Conservation (phyloP, 1,284 basidiomycete species). For the Volvariella surrecta region DNA sequence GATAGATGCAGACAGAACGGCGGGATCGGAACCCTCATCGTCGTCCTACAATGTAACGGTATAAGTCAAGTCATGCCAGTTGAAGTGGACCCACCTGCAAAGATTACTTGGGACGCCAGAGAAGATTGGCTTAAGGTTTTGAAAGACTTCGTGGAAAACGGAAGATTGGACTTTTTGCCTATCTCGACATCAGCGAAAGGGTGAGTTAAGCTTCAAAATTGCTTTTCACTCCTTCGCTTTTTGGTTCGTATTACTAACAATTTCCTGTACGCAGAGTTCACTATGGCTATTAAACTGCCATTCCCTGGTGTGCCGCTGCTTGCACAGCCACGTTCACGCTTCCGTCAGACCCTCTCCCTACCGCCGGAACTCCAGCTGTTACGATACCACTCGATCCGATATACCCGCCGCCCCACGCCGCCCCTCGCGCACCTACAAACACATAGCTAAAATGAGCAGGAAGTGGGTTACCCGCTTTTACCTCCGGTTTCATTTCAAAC, state of each 20-base stretch:
- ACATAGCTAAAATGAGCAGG: too few species aligned
- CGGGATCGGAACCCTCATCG: conserved; percentile 63
- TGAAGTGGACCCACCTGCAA: conserved; percentile 66
- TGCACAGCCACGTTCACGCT: too few species aligned
- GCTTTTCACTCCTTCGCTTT: conserved; percentile 2
- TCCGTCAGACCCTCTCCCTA: too few species aligned
- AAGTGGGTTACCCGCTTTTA: too few species aligned
- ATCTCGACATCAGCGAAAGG: conserved; percentile 66
- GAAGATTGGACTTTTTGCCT: conserved; percentile 68
- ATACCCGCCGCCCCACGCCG: too few species aligned
- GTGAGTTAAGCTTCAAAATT: conserved; percentile 33
- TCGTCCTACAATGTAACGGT: conserved; percentile 65
- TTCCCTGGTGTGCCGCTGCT: too few species aligned
- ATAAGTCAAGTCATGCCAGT: conserved; percentile 77
- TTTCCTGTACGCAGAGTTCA: conserved; percentile 16
- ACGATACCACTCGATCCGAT: too few species aligned
- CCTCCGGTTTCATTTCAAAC: too few species aligned
- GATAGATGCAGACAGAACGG: conserved; percentile 63
- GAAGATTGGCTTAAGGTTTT: conserved; percentile 66
- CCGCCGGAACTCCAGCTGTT: too few species aligned
- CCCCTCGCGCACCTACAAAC: too few species aligned
- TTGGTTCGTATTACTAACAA: not conserved
- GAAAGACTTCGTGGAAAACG: conserved; percentile 60
- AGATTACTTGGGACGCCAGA: conserved; percentile 63
- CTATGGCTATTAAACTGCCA: too few species aligned